Base-by-base conservation (phyloP, 108 stramenopile genomes). In the Skeletonema marinoi region DNA sequence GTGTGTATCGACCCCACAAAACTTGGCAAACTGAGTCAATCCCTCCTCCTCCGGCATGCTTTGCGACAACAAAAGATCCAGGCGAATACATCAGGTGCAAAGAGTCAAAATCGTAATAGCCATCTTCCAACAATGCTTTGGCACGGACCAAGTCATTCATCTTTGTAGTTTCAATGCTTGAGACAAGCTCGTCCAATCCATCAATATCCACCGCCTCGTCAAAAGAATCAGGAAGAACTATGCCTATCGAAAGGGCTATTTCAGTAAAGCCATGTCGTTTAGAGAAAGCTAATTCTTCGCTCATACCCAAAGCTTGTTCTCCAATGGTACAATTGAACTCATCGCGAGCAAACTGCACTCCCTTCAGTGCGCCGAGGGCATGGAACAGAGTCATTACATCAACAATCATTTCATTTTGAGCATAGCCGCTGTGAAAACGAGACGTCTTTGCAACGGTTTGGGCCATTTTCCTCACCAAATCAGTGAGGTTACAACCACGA, bases 21-120 rank as follows among this genome's bases (percentile, higher is more conserved):
- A 90, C 89, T 66, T 86, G 79, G 32, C 85, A 82, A 30, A 88
- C 66, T 70, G 78, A 85, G 61, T 88, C 89, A 6, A 88, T 68
- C 17, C 86, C 87, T n/a, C 80, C 80, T 10, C 78, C 87, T 16
- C 78, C 74, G 33, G 79, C 85, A 67, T 86, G 76, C 51, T 86
- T 88, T 33, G 89, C 89, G n/a, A 85, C 35, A 5, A 90, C 87
- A 42, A 64, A 54, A 35, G 71, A 78, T 33, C 70, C 75, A 17
- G 79, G 79, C 7, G 60, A 56, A 59, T 88, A 91, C 54, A 91
- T 64, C 1, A 25, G 32, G 11, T 75, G 66, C 29, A 91, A 68
- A 4, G 90, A 88, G 61, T 91, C 84, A 74, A 89, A 91, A 66
- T 89, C 90, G 73, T 85, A 84, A 38, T 66, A 68, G 19, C 88